A percentile compares a stretch with the other conserved stretches of the same genome.
These are phyloP conservation scores for Backusella mclennaniae DNA, from an alignment of 192 early-diverging fungal species.

Conservation along the genomic window DNA sequence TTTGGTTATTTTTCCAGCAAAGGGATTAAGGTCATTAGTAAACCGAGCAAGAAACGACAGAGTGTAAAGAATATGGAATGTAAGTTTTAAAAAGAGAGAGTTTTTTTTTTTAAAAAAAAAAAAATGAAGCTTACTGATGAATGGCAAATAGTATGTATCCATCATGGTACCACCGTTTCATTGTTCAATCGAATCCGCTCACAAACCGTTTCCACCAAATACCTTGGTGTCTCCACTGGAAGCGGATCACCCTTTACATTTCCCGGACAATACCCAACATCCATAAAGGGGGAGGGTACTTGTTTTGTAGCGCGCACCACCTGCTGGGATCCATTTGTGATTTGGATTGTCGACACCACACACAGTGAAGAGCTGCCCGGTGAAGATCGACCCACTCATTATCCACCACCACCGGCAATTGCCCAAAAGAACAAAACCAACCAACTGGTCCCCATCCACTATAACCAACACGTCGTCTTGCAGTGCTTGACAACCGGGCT, in stretches of 20 bases:
- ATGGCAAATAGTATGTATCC: slow-evolving; percentile 65
- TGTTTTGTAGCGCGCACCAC: slow-evolving; percentile 75
- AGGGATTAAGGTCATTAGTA: slow-evolving; percentile 88
- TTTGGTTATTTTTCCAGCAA: slow-evolving; percentile 72
- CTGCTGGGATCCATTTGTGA: slow-evolving; percentile 86
- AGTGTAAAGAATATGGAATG: slow-evolving; percentile 79
- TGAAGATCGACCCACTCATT: slow-evolving; percentile 45
- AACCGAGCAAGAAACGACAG: slow-evolving; percentile 89
- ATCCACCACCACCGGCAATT: slow-evolving; percentile 75
- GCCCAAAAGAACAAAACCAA: slow-evolving; percentile 63
- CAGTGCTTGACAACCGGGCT: slow-evolving; percentile 87
- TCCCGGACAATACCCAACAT: slow-evolving; percentile 12
- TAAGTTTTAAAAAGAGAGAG: slow-evolving; percentile 23
- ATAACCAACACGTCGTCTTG: slow-evolving; percentile 86
- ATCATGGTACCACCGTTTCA: slow-evolving; percentile 82
- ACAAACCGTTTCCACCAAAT: slow-evolving; percentile 89
- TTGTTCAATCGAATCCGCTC: slow-evolving; percentile 89
- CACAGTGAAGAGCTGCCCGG: slow-evolving; percentile 42
- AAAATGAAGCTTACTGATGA: too few species aligned
- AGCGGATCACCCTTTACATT: slow-evolving; percentile 29
- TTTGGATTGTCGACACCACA: slow-evolving; percentile 78
- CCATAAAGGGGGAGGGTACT: slow-evolving; percentile 38
- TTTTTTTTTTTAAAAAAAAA: not conserved
- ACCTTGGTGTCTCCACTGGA: slow-evolving; percentile 60
- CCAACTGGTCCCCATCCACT: slow-evolving; percentile 72